Evolutionary conservation across 139 green algal species (phyloP).

Genomic region (Picochlorum sp.): DNA sequence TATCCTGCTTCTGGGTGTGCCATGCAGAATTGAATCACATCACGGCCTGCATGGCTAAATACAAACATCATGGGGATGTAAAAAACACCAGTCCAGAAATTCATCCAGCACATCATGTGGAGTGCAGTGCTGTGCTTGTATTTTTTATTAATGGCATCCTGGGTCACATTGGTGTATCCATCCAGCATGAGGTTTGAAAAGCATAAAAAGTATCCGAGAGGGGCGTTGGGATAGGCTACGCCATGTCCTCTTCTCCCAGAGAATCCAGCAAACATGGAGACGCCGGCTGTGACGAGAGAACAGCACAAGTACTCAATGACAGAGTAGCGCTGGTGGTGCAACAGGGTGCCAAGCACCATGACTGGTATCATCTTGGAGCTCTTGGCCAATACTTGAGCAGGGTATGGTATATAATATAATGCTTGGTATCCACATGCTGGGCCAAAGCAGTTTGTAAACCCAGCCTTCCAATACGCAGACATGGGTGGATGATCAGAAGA

Average conservation of each 20-base stretch:
- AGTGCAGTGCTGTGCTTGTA: conserved; percentile 50
- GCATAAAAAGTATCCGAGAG: conserved; percentile 86
- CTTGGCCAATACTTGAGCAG: conserved; percentile 91
- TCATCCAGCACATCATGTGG: conserved; percentile 97
- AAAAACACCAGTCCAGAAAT: conserved; percentile 84
- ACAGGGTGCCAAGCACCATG: conserved; percentile 86
- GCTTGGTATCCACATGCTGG: conserved; percentile 81
- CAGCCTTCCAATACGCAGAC: conserved; percentile 68
- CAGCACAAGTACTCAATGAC: conserved; percentile 81
- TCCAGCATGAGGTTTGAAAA: conserved; percentile 86
- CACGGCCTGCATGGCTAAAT: conserved; percentile 27
- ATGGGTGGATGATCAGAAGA: conserved; percentile 27
- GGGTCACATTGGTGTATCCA: conserved; percentile 35
- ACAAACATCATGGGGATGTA: conserved; percentile 80
- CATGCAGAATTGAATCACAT: conserved; percentile 63
- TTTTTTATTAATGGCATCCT: conserved; percentile 74
- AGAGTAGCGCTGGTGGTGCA: conserved; percentile 75
- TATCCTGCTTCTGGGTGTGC: conserved; percentile 50
- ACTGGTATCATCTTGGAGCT: conserved; percentile 96
- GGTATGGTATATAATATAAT: conserved; percentile 92
- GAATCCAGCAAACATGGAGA: conserved; percentile 12
- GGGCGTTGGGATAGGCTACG: conserved; percentile 70
- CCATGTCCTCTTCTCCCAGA: conserved; percentile 28
- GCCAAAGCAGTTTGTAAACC: conserved; percentile 78
- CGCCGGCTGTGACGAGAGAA: conserved; percentile 54